phyloP scores from a whole-genome alignment of 2,329 filamentous ascomycete genomes.

The Anisogramma anomala region DNA sequence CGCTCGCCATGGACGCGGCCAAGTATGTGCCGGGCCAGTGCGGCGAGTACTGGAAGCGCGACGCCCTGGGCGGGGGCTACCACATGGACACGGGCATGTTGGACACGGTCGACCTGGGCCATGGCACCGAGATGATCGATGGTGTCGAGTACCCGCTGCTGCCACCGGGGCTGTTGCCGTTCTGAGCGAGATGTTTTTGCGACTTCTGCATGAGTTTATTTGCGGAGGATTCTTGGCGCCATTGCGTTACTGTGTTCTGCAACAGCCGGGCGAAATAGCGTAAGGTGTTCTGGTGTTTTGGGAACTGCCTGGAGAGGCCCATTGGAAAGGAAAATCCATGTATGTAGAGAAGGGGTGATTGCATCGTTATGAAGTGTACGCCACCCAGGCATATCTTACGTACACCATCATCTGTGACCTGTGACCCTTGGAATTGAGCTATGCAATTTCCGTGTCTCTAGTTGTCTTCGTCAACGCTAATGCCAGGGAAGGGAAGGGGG shows the following conservation, averaged over 20 bases:
- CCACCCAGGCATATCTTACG: too few relatives aligned
- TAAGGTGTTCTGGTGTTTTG: neutral
- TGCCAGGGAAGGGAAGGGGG: too few relatives aligned
- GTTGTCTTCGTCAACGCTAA: too few relatives aligned
- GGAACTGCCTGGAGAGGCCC: neutral
- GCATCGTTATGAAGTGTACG: too few relatives aligned
- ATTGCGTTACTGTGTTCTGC: too few relatives aligned
- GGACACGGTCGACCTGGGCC: slow-evolving; percentile 20
- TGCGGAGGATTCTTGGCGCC: neutral
- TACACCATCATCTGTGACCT: too few relatives aligned
- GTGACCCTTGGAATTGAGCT: too few relatives aligned
- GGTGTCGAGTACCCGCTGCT: slow-evolving; percentile 30
- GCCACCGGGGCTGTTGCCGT: slow-evolving; percentile 25
- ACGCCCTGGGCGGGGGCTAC: slow-evolving; percentile 14
- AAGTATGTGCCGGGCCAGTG: slow-evolving; percentile 39
- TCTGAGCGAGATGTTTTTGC: slow-evolving; percentile 17
- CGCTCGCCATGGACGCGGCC: slow-evolving; percentile 36
- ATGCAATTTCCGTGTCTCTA: too few relatives aligned
- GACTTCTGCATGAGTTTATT: neutral
- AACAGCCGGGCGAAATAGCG: neutral
- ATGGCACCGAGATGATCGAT: slow-evolving; percentile 30
- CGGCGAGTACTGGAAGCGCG: slow-evolving; percentile 34
- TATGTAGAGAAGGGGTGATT: too few relatives aligned
- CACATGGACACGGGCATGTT: slow-evolving; percentile 15
- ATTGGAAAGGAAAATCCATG: neutral